Evolutionary conservation across 202 grass and related monocot species (phyloP).

Genomic region (Carex arenaria): DNA sequence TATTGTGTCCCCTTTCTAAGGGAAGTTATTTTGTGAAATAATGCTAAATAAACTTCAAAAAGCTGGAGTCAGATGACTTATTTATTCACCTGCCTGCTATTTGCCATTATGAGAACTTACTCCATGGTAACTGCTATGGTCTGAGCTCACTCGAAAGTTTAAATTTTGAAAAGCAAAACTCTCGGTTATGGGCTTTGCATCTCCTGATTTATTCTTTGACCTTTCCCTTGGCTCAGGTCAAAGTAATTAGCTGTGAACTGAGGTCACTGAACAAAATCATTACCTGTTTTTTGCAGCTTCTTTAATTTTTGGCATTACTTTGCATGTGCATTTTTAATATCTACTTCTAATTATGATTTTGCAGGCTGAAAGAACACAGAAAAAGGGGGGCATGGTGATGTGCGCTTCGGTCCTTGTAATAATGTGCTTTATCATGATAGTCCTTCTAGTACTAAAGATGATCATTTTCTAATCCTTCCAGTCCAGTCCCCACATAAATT

Average conservation of each 20-base stretch:
- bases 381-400: constrained; percentile 90
- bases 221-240: not conserved
- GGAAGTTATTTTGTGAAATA: not conserved
- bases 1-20: not conserved
- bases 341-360: constrained; percentile 29
- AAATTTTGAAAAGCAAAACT: not conserved
- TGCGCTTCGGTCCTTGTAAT: constrained; percentile 90
- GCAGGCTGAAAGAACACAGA: constrained; percentile 91
- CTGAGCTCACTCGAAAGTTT: not conserved
- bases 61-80: not conserved
- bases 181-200: not conserved
- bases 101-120: not conserved
- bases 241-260: not conserved
- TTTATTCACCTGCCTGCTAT: not conserved
- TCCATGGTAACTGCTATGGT: not conserved
- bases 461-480: constrained; percentile 59
- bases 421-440: constrained; percentile 90
- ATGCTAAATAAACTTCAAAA: not conserved
- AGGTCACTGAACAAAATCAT: not conserved
- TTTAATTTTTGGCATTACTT: constrained; percentile 10
- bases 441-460: constrained; percentile 79
- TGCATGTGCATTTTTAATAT: constrained; percentile 13
- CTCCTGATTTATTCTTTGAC: not conserved
- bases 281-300: not conserved
- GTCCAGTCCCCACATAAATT: constrained; percentile 18